These are phyloP conservation scores for Chenopodium album DNA, from an alignment of 148 eudicot species.

Conservation along the genomic window DNA sequence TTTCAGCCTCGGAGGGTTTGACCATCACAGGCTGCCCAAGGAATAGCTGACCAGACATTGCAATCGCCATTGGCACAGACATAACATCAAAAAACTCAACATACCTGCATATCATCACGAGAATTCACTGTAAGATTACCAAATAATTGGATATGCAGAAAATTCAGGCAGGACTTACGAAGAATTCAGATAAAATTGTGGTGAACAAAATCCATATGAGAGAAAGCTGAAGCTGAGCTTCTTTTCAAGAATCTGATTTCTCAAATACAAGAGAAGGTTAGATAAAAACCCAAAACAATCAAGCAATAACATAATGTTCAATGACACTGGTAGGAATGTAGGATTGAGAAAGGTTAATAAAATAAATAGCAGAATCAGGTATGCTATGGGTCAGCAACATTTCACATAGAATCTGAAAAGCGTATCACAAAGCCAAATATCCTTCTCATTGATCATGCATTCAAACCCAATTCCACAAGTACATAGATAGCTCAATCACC, in stretches of 20 bases:
- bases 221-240: constrained; percentile 43
- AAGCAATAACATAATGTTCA: constrained; percentile 5
- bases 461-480: not conserved
- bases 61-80: constrained; percentile 99
- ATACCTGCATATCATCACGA: constrained; percentile 56
- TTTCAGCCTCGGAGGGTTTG: constrained; percentile 98
- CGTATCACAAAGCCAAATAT: not conserved
- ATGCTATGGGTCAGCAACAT: not conserved
- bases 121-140: constrained; percentile 23
- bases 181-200: constrained; percentile 35
- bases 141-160: constrained; percentile 3
- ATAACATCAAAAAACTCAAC: constrained; percentile 89
- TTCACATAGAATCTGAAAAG: not conserved
- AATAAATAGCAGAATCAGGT: not conserved
- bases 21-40: constrained; percentile 98
- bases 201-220: constrained; percentile 39
- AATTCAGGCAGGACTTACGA: constrained; percentile 39
- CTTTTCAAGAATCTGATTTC: constrained; percentile 44
- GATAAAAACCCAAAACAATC: constrained; percentile 15
- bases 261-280: constrained; percentile 40
- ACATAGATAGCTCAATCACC: constrained; percentile 3
- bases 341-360: not conserved
- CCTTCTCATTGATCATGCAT: not conserved
- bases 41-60: constrained; percentile 83
- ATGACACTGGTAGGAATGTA: not conserved